Percentiles rank a stretch among this genome's conserved stretches.
These are phyloP conservation scores for Iberis pinnata DNA, from an alignment of 345 rosid species.

Conservation along the genomic window DNA sequence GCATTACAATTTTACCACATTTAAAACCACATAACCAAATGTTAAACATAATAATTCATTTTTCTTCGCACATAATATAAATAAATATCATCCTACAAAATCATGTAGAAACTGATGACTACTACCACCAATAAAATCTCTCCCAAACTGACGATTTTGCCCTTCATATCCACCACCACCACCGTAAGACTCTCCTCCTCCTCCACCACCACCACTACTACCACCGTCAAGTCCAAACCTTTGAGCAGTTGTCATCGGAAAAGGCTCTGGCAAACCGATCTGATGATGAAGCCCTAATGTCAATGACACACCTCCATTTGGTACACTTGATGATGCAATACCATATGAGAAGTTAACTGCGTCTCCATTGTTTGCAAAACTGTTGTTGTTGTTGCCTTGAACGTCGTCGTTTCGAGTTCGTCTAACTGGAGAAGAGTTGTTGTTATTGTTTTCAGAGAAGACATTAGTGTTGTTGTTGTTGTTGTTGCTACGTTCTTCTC, in stretches of 20 bases:
- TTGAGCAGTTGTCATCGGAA: conserved; percentile 56
- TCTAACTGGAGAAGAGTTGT: conserved; percentile 34
- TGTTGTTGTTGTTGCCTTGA: conserved; percentile 26
- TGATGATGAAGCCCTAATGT: conserved; percentile 86
- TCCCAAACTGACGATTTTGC: conserved; percentile 55
- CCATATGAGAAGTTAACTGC: conserved; percentile 34
- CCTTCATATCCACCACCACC: conserved; percentile 51
- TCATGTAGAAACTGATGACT: conserved; percentile 71
- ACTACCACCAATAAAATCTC: conserved; percentile 63
- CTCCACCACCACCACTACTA: conserved; percentile 32
- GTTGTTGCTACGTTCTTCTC: conserved; percentile 24
- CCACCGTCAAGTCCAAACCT: conserved; percentile 59
- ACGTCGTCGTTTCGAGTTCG: conserved; percentile 41
- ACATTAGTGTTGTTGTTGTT: conserved; percentile 27
- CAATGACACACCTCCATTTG: conserved; percentile 50
- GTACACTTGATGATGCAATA: conserved; percentile 29
- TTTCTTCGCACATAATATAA: conserved; percentile 18
- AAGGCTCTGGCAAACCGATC: conserved; percentile 61
- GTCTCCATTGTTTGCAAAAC: conserved; percentile 34
- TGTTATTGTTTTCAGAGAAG: conserved; percentile 32
- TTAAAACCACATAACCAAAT: conserved; percentile 16
- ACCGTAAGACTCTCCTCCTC: conserved; percentile 36
- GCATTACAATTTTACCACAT: conserved; percentile 15
- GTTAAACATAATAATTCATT: conserved; percentile 8
- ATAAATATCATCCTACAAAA: conserved; percentile 62